Conservation (phyloP, 2,329 filamentous ascomycete genomes). For the Metarhizium robertsii region DNA sequence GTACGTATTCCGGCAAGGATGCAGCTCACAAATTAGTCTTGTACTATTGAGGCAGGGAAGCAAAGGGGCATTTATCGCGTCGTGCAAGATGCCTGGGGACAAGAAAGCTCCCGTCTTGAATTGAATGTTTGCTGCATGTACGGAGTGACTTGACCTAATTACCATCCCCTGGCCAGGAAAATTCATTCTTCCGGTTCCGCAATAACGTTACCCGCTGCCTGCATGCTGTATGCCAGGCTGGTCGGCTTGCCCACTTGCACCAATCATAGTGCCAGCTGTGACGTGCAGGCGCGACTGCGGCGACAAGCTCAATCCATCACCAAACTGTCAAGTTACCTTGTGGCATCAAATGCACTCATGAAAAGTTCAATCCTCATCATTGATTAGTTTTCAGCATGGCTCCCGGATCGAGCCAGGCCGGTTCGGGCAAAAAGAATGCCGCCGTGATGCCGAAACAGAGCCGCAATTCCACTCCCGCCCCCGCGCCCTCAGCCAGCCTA, state of each 20-base stretch:
- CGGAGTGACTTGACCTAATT: too few relatives aligned
- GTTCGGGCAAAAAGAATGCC: slow-evolving; percentile 55
- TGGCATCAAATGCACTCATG: slow-evolving; percentile 6
- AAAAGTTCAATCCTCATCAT: slow-evolving; percentile 3
- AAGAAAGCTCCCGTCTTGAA: too few relatives aligned
- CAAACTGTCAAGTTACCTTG: neutral
- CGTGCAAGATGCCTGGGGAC: too few relatives aligned
- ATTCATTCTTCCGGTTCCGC: neutral
- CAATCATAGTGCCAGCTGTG: neutral
- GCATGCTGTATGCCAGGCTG: neutral
- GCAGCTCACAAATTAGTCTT: too few relatives aligned
- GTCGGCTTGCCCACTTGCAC: neutral
- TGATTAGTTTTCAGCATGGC: slow-evolving; percentile 34
- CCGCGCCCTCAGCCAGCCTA: slow-evolving; percentile 37
- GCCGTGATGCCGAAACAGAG: slow-evolving; percentile 58
- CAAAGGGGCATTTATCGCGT: too few relatives aligned
- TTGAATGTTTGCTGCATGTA: too few relatives aligned
- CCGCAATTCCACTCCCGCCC: slow-evolving; percentile 64
- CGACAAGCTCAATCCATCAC: slow-evolving; percentile 2
- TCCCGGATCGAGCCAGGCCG: slow-evolving; percentile 48
- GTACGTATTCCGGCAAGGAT: too few relatives aligned
- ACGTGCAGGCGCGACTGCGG: slow-evolving; percentile 3
- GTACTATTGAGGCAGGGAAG: too few relatives aligned
- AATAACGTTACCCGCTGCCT: neutral
- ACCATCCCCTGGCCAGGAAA: too few relatives aligned